These are phyloP conservation scores for Rhodotorula sp. DNA, from an alignment of 1,284 basidiomycete species.

Conservation along the genomic window DNA sequence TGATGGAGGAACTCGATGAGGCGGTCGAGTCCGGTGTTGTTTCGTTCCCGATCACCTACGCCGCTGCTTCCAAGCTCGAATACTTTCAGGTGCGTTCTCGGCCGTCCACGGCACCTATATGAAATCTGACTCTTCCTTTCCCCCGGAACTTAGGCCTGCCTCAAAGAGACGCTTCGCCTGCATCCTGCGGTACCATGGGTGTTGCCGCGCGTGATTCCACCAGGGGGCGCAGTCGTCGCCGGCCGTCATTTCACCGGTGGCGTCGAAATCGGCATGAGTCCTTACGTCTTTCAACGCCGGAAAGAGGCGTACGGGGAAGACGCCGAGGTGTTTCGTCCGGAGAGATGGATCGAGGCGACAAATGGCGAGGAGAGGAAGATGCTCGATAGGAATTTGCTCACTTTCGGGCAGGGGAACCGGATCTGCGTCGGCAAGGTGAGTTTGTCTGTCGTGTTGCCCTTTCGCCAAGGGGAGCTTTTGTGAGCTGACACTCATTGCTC, in stretches of 20 bases:
- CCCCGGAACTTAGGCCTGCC: slow-evolving; percentile 39
- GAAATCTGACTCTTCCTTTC: background rate
- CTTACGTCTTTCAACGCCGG: slow-evolving; percentile 2
- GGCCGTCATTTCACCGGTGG: slow-evolving; percentile 43
- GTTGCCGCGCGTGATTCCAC: slow-evolving; percentile 45
- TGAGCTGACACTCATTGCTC: too few species aligned
- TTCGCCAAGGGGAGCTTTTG: too few species aligned
- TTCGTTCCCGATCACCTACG: slow-evolving; percentile 42
- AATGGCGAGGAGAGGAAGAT: background rate
- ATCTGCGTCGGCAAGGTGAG: slow-evolving; percentile 15
- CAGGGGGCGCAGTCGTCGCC: slow-evolving; percentile 43
- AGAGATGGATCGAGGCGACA: slow-evolving; percentile 9
- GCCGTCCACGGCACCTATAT: too few species aligned
- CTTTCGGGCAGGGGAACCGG: slow-evolving; percentile 4
- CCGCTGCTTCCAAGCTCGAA: slow-evolving; percentile 40
- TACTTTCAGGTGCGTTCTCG: slow-evolving; percentile 32
- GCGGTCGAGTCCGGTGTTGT: slow-evolving; percentile 43
- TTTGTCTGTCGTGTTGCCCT: background rate
- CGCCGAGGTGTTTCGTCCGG: background rate
- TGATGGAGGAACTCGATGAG: slow-evolving; percentile 43
- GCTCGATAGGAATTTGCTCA: slow-evolving; percentile 9
- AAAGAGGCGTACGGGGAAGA: slow-evolving; percentile 2
- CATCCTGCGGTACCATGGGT: slow-evolving; percentile 48
- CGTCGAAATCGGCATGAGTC: slow-evolving; percentile 10
- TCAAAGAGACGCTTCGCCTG: slow-evolving; percentile 48